Evolutionary conservation across 2,329 filamentous ascomycete species (phyloP).

Genomic region (Exophiala calicioides): DNA sequence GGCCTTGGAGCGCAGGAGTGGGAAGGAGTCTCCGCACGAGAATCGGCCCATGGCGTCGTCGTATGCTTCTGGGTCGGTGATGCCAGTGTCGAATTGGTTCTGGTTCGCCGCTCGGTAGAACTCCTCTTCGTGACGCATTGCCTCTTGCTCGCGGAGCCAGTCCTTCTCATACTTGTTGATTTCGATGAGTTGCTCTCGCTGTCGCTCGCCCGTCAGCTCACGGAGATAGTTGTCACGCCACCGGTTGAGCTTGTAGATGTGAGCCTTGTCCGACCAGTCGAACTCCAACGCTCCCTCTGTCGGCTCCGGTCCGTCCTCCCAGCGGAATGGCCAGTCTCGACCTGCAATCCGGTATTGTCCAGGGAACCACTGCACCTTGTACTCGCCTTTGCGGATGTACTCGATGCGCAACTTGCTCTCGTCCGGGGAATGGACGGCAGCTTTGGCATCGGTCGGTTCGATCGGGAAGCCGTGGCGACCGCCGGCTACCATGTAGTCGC

Average conservation of each 20-base stretch:
- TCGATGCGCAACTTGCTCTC: constrained; percentile 18
- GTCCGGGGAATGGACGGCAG: constrained; percentile 4
- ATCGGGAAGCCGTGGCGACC: constrained; percentile 6
- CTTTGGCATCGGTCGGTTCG: constrained; percentile 1
- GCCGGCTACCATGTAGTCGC: constrained; percentile 1
- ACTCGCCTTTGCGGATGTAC: constrained; percentile 15
- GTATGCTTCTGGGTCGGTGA: neutral
- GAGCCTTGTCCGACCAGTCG: constrained; percentile 18
- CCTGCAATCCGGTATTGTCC: neutral
- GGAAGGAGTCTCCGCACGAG: neutral
- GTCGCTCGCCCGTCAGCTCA: neutral
- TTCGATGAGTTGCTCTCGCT: neutral
- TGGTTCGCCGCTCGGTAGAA: constrained; percentile 1
- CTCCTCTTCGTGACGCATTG: constrained; percentile 11
- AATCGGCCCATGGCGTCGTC: neutral
- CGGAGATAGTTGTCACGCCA: constrained; percentile 10
- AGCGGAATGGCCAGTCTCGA: constrained; percentile 1
- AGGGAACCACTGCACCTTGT: constrained; percentile 6
- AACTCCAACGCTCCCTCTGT: constrained; percentile 8
- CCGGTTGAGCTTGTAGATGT: constrained; percentile 15
- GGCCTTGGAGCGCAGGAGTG: neutral
- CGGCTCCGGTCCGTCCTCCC: neutral
- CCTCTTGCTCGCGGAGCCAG: constrained; percentile 15
- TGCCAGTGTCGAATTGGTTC: neutral
- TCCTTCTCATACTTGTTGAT: constrained; percentile 34